A percentile compares a stretch with the other conserved stretches of the same genome.
These are phyloP conservation scores for Croton laevigatus DNA, from an alignment of 441 rosid species.

Conservation along the genomic window DNA sequence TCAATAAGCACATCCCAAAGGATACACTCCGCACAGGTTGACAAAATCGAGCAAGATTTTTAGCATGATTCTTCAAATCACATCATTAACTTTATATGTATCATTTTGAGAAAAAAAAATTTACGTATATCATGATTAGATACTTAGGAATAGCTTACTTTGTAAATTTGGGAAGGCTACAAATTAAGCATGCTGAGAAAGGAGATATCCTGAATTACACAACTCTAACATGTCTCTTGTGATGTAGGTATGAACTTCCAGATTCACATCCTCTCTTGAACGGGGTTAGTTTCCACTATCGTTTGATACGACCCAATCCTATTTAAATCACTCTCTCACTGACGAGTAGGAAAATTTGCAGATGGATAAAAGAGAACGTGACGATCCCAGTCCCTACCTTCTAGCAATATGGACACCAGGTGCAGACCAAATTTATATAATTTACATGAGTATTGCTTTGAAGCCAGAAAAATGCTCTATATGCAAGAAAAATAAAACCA, in stretches of 20 bases:
- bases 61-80: constrained; percentile 11
- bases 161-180: not conserved
- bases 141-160: constrained; percentile 6
- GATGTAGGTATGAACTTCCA: constrained; percentile 86
- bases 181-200: not conserved
- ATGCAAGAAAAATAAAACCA: not conserved
- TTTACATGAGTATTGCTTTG: not conserved
- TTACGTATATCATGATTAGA: not conserved
- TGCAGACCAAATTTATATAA: constrained; percentile 23
- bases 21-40: not conserved
- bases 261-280: constrained; percentile 85
- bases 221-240: constrained; percentile 22
- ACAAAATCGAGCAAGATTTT: constrained; percentile 13
- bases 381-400: constrained; percentile 95
- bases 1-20: not conserved
- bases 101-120: too few relatives aligned
- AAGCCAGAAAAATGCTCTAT: not conserved
- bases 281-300: constrained; percentile 51
- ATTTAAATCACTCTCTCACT: constrained; percentile 23
- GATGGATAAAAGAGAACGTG: constrained; percentile 84
- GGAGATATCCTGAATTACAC: not conserved
- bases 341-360: constrained; percentile 32
- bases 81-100: not conserved
- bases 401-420: constrained; percentile 99
- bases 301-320: constrained; percentile 14